These are phyloP conservation scores for Poronia punctata DNA, from an alignment of 495 filamentous ascomycete species.

Conservation along the genomic window DNA sequence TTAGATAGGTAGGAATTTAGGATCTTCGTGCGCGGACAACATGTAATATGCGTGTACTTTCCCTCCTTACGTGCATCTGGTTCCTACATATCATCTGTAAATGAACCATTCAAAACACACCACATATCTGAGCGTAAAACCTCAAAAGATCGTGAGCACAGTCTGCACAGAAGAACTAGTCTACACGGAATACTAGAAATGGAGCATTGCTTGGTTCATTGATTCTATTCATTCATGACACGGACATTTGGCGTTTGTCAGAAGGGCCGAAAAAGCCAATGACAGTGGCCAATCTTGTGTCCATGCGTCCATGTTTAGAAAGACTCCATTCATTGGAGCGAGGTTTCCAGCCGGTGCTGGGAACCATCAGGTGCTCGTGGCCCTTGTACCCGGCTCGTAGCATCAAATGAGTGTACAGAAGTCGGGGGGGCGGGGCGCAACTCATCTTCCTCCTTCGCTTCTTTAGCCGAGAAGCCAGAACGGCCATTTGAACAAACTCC, in stretches of 20 bases:
- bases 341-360: conserved; percentile 5
- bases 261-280: not conserved
- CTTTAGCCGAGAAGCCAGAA: no score
- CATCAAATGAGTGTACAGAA: conserved; percentile 5
- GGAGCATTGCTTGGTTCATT: conserved; percentile 3
- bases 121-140: no score
- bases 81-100: no score
- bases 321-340: conserved; percentile 3
- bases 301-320: not conserved
- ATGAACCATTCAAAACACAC: no score
- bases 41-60: no score
- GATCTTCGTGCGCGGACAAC: no score
- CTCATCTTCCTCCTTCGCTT: not conserved
- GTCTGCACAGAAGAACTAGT: not conserved
- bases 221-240: conserved; percentile 11
- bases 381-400: not conserved
- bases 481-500: no score
- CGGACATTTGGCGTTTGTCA: not conserved
- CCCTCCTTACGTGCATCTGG: no score
- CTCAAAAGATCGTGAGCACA: no score
- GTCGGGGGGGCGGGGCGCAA: no score
- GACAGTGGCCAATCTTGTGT: not conserved
- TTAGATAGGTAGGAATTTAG: no score
- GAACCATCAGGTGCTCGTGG: conserved; percentile 5
- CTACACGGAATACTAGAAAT: not conserved